These are phyloP conservation scores for Blastomyces gilchristii DNA, from an alignment of 2,329 filamentous ascomycete genomes.

Conservation along the genomic window DNA sequence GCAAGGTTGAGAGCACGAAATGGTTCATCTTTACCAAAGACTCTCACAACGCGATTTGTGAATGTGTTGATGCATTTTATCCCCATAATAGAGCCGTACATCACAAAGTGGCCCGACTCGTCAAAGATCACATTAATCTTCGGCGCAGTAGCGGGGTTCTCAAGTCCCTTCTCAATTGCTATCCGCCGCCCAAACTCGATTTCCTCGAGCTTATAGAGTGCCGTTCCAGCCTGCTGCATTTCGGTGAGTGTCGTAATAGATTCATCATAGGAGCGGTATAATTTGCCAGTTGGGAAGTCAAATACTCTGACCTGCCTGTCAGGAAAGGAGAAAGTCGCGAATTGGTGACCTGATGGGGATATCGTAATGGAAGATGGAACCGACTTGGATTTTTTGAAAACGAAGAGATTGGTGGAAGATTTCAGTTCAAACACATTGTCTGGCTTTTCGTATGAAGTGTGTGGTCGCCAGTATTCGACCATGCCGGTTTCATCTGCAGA, in stretches of 20 bases:
- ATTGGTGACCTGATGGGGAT: slow-evolving; percentile 74
- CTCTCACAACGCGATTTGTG: slow-evolving; percentile 82
- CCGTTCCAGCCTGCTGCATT: slow-evolving; percentile 91
- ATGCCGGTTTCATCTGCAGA: slow-evolving; percentile 85
- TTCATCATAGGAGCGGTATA: slow-evolving; percentile 90
- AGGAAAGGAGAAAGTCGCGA: slow-evolving; percentile 82
- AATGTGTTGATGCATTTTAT: slow-evolving; percentile 94
- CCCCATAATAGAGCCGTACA: slow-evolving; percentile 86
- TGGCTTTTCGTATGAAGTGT: slow-evolving; percentile 73
- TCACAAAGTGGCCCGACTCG: slow-evolving; percentile 87
- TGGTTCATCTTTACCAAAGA: slow-evolving; percentile 83
- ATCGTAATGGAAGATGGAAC: slow-evolving; percentile 71
- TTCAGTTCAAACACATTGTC: slow-evolving; percentile 88
- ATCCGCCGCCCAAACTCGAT: slow-evolving; percentile 86
- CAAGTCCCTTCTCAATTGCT: slow-evolving; percentile 76
- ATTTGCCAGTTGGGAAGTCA: slow-evolving; percentile 78
- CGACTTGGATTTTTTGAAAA: slow-evolving; percentile 92
- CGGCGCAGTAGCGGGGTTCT: slow-evolving; percentile 54
- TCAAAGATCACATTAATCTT: slow-evolving; percentile 87
- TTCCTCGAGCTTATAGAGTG: slow-evolving; percentile 69
- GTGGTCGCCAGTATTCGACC: slow-evolving; percentile 90
- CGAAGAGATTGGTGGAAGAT: slow-evolving; percentile 86
- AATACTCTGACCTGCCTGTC: slow-evolving; percentile 90
- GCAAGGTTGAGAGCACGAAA: slow-evolving; percentile 73
- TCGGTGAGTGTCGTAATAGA: slow-evolving; percentile 79